Evolutionary conservation across 257 asterid genomes (phyloP).

Genomic region (Paraleonurus japonicus): DNA sequence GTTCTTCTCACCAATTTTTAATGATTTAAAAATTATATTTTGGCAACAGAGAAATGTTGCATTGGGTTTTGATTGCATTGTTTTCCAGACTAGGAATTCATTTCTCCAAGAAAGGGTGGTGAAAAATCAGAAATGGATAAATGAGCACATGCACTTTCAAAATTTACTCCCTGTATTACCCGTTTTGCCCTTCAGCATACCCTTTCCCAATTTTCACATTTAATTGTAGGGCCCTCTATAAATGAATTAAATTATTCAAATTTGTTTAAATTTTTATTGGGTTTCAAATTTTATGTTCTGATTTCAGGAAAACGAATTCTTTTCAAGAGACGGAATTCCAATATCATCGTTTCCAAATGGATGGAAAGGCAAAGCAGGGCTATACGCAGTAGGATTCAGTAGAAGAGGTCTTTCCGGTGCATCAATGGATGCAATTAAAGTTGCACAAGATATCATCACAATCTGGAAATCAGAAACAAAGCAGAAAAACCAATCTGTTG

Average conservation of each 20-base stretch:
- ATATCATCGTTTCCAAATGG: conserved; percentile 67
- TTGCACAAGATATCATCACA: conserved; percentile 72
- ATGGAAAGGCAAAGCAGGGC: conserved; percentile 84
- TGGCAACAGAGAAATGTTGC: conserved; percentile 28
- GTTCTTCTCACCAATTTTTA: background rate
- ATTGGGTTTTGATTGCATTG: background rate
- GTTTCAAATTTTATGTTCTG: background rate
- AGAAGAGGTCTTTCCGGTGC: conserved; percentile 91
- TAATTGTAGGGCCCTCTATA: background rate
- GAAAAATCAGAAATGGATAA: conserved; percentile 22
- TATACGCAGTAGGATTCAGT: conserved; percentile 88
- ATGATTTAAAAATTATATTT: conserved; percentile 17
- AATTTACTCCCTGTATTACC: background rate
- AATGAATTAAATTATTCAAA: background rate
- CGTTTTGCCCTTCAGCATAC: conserved; percentile 21
- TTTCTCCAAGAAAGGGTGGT: conserved; percentile 33
- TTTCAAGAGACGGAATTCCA: conserved; percentile 73
- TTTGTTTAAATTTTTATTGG: no score
- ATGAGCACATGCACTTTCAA: conserved; percentile 23
- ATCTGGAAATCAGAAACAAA: conserved; percentile 75
- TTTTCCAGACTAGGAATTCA: conserved; percentile 28
- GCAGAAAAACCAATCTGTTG: conserved; percentile 51
- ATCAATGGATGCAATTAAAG: conserved; percentile 69
- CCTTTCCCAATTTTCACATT: background rate
- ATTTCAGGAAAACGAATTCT: conserved; percentile 68